Evolutionary conservation across 2,329 filamentous ascomycete species (phyloP).

Genomic region (Pestalotiopsis sp.): DNA sequence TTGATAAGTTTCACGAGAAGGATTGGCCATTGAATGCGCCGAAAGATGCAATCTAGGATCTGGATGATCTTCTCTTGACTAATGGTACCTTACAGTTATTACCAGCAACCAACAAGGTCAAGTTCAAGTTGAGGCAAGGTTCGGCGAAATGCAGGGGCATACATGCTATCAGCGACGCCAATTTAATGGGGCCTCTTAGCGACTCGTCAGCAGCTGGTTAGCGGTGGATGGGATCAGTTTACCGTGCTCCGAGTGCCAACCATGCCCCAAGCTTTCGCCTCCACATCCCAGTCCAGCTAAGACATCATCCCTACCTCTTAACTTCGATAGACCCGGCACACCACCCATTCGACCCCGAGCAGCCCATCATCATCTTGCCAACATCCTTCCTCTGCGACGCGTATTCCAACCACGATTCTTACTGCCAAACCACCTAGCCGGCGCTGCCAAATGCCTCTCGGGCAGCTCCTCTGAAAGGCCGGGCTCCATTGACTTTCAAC

Average conservation of each 20-base stretch:
- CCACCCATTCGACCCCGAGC: neutral
- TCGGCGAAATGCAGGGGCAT: neutral
- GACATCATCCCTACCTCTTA: slow-evolving; percentile 13
- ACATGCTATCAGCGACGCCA: neutral
- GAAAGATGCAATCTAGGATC: too few relatives aligned
- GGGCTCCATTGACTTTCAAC: neutral
- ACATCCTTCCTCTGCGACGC: neutral
- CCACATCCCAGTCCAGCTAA: slow-evolving; percentile 6
- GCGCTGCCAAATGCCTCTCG: neutral
- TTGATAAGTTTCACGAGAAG: too few relatives aligned
- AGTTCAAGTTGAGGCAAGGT: neutral
- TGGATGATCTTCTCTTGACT: too few relatives aligned
- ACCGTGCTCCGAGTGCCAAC: neutral
- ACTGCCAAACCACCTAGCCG: neutral
- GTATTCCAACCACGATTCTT: neutral
- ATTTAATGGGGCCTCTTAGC: neutral
- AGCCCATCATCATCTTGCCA: neutral
- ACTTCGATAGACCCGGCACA: neutral
- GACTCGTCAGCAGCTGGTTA: neutral
- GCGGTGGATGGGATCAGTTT: neutral
- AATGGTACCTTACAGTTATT: too few relatives aligned
- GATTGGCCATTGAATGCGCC: too few relatives aligned
- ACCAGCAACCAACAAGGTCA: neutral
- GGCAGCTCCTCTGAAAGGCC: neutral
- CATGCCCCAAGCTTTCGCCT: neutral